Evolutionary conservation across 2,329 filamentous ascomycete genomes (phyloP).

Genomic region (Phialocephala sp.): DNA sequence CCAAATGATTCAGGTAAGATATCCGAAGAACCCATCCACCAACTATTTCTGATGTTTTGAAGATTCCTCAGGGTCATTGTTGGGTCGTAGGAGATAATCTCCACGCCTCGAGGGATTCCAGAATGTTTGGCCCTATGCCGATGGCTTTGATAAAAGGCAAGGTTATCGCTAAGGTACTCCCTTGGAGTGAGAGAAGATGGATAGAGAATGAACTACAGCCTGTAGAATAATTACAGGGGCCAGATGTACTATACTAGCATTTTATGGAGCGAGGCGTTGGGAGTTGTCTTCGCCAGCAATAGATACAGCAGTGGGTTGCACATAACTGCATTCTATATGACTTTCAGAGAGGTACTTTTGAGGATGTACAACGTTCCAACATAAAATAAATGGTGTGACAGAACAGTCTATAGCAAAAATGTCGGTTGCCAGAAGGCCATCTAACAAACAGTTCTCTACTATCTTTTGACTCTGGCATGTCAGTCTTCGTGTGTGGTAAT

Average conservation of each 20-base stretch:
- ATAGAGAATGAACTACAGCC: conserved; percentile 52
- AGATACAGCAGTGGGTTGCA: neutral
- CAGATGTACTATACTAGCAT: neutral
- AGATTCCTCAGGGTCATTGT: conserved; percentile 92
- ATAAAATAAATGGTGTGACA: neutral
- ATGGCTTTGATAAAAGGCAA: conserved; percentile 85
- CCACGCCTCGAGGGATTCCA: conserved; percentile 81
- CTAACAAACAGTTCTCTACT: neutral
- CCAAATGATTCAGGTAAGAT: conserved; percentile 63
- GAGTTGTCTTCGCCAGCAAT: neutral
- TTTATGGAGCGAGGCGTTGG: conserved; percentile 23
- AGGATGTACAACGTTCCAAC: neutral
- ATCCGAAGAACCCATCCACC: neutral
- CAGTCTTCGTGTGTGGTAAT: neutral
- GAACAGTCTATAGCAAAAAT: too few species aligned
- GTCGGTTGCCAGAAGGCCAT: too few species aligned
- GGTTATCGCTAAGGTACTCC: conserved; percentile 66
- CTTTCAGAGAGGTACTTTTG: too few species aligned
- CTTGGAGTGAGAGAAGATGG: conserved; percentile 57
- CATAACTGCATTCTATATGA: too few species aligned
- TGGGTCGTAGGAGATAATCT: conserved; percentile 92
- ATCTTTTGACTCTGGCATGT: conserved; percentile 2
- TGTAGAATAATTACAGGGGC: conserved; percentile 6
- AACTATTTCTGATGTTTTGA: conserved; percentile 23
- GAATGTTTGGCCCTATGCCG: conserved; percentile 84